phyloP scores from a whole-genome alignment of 2,329 filamentous ascomycete species.

The Mycosphaerella sp. region DNA sequence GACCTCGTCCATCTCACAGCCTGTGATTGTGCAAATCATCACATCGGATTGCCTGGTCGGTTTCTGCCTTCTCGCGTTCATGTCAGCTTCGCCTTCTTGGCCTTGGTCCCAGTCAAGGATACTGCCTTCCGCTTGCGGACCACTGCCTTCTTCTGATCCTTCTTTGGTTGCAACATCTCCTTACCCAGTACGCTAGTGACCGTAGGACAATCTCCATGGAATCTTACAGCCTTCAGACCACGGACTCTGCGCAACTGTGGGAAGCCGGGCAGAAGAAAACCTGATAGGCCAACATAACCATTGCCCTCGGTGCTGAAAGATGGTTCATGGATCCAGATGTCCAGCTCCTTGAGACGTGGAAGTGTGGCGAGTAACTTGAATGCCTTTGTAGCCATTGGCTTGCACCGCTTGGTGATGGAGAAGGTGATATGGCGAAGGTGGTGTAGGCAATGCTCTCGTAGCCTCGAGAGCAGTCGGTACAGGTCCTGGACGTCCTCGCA shows the following conservation, averaged over 20 bases:
- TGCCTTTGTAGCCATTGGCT: neutral
- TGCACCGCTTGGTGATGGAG: neutral
- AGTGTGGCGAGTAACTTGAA: conserved; percentile 7
- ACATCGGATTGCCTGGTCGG: too few species aligned
- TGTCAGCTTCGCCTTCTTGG: conserved; percentile 1
- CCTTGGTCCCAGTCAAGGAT: neutral
- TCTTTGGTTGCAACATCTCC: conserved; percentile 4
- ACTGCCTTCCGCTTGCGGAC: conserved; percentile 1
- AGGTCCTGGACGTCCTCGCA: neutral
- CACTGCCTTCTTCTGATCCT: neutral
- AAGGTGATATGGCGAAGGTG: conserved; percentile 1
- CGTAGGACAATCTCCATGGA: conserved; percentile 9
- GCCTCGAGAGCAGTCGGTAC: neutral
- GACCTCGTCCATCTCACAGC: too few species aligned
- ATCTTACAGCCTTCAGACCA: conserved; percentile 5
- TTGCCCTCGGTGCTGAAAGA: neutral
- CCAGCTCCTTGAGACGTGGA: conserved; percentile 6
- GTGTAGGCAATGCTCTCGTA: neutral
- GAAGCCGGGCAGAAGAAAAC: conserved; percentile 7
- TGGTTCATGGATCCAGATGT: conserved; percentile 10
- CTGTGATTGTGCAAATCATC: too few species aligned
- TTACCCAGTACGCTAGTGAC: conserved; percentile 1
- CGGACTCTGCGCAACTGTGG: conserved; percentile 3
- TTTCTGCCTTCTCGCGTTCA: neutral
- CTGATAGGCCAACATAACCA: neutral